phyloP scores from a whole-genome alignment of 176 grass and related monocot genomes.

The Oropetium thomaeum region DNA sequence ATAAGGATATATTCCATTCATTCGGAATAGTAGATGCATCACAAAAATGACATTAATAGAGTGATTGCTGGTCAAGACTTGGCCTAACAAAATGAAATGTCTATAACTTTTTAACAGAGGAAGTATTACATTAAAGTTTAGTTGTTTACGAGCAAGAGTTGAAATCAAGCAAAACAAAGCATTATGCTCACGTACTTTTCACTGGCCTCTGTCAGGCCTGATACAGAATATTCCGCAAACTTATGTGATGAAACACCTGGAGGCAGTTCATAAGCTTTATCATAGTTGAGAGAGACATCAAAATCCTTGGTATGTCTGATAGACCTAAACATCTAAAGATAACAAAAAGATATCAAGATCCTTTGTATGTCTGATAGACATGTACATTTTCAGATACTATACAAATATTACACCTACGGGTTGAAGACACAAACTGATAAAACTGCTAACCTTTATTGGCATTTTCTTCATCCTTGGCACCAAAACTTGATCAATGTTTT shows the following conservation, averaged over 20 bases:
- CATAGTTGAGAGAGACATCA: conserved; percentile 84
- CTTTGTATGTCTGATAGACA: no score
- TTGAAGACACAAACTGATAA: not conserved
- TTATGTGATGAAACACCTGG: conserved; percentile 73
- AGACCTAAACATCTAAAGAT: conserved; percentile 85
- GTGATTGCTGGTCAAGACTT: not conserved
- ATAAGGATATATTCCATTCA: no score
- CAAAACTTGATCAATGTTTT: conserved; percentile 63
- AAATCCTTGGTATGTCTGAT: conserved; percentile 91
- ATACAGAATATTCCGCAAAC: conserved; percentile 74
- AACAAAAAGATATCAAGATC: conserved; percentile 11
- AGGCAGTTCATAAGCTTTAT: conserved; percentile 63
- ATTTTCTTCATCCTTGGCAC: conserved; percentile 98
- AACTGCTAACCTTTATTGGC: conserved; percentile 73
- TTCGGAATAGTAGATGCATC: no score
- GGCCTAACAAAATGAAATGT: not conserved
- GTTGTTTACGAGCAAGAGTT: not conserved
- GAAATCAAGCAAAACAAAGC: conserved; percentile 9
- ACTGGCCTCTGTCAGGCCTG: conserved; percentile 74
- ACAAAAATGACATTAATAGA: not conserved
- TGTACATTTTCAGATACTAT: not conserved
- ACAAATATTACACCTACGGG: not conserved
- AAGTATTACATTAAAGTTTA: not conserved
- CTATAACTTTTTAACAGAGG: not conserved
- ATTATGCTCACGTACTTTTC: conserved; percentile 61